phyloP scores from a whole-genome alignment of 1,139 yeast genomes.

The Debaryomyces sp. region DNA sequence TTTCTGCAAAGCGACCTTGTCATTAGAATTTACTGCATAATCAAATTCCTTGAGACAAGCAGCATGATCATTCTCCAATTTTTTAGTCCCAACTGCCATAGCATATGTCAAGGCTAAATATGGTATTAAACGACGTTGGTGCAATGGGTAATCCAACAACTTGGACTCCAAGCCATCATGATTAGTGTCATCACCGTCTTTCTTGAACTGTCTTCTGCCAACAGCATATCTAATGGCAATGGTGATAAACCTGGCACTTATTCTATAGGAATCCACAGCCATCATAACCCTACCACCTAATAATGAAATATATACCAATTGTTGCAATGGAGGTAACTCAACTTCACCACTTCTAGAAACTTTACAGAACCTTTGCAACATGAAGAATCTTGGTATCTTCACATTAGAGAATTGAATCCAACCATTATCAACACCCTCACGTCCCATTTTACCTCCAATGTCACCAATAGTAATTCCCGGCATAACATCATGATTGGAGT shows the following conservation, averaged over 20 bases:
- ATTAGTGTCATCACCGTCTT: constrained; percentile 26
- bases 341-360: constrained; percentile 45
- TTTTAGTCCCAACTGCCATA: constrained; percentile 43
- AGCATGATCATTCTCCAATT: constrained; percentile 35
- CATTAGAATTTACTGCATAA: constrained; percentile 37
- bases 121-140: constrained; percentile 49
- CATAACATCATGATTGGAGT: constrained; percentile 43
- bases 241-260: constrained; percentile 44
- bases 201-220: constrained; percentile 49
- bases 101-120: constrained; percentile 48
- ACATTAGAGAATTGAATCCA: constrained; percentile 53
- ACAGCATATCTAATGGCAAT: constrained; percentile 49
- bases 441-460: constrained; percentile 53
- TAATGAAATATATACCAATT: constrained; percentile 49
- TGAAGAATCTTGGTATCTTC: constrained; percentile 47
- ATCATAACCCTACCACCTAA: constrained; percentile 49
- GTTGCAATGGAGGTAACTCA: constrained; percentile 47
- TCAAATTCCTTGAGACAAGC: constrained; percentile 35
- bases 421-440: constrained; percentile 53
- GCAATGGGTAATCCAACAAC: constrained; percentile 50
- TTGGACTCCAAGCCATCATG: constrained; percentile 34
- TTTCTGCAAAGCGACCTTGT: constrained; percentile 37
- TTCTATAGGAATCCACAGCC: constrained; percentile 49
- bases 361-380: constrained; percentile 52
- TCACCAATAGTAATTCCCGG: constrained; percentile 51